These are phyloP conservation scores for Stenocarpella maydis DNA, from an alignment of 2,329 filamentous ascomycete species.

Conservation along the genomic window DNA sequence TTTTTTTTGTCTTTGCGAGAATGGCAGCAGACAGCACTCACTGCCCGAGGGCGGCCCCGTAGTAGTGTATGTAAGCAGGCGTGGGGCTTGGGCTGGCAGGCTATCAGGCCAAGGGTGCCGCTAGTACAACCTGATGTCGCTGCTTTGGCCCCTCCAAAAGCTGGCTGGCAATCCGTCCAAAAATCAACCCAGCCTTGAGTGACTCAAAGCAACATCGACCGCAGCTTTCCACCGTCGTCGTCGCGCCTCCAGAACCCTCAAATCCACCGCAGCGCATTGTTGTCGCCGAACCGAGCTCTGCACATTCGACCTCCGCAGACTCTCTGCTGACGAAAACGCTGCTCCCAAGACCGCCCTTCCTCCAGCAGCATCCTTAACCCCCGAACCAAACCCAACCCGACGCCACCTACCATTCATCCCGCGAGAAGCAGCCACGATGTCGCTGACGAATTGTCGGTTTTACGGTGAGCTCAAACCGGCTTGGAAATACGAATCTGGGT, in stretches of 20 bases:
- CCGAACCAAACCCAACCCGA: constrained; percentile 35
- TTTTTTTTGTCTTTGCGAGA: constrained; percentile 8
- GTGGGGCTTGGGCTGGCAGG: constrained; percentile 7
- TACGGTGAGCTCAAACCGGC: constrained; percentile 41
- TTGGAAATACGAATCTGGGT: not conserved
- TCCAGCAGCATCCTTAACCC: not conserved
- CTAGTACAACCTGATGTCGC: not conserved
- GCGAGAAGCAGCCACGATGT: constrained; percentile 42
- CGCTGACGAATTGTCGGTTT: constrained; percentile 49
- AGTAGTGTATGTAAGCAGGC: not conserved
- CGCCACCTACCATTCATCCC: constrained; percentile 8
- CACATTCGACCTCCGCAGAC: constrained; percentile 11
- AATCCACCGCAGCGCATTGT: constrained; percentile 8
- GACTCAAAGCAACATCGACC: constrained; percentile 33
- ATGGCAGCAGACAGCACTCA: no score
- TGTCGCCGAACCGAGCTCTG: constrained; percentile 15
- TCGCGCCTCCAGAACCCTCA: constrained; percentile 6
- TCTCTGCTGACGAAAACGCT: constrained; percentile 8
- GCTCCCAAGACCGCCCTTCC: constrained; percentile 5
- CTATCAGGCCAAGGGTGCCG: not conserved
- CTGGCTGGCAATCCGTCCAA: constrained; percentile 27
- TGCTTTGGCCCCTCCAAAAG: constrained; percentile 34
- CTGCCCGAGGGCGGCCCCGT: no score
- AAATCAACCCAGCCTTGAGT: constrained; percentile 32
- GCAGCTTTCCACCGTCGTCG: not conserved